Base-by-base conservation (phyloP, 73 alveolate genomes). In the Paramecium pentaurelia region DNA sequence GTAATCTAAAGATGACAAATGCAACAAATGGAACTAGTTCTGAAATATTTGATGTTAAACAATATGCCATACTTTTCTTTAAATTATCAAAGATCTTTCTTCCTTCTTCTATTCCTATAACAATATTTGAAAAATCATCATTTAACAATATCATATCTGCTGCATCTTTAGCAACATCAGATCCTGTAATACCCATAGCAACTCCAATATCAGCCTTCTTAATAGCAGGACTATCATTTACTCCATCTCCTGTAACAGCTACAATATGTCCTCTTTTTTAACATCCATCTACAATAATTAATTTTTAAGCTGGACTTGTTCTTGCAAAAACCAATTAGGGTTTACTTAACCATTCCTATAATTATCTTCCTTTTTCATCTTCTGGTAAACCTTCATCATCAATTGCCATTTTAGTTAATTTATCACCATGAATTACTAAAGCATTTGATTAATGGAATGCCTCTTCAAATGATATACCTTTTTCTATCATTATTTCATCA, bases 241-340 rank as follows among this genome's bases (percentile, higher is more conserved):
- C 99, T 20, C 99, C 99, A 90, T 97, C 99, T 25, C 99, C 99
- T 34, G 99, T 98, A 25, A 97, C 99, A 36, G 99, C 99, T 9
- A 97, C 99, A 18, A 98, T 93, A 92, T 97, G 99, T 14, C 99
- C 98, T 70, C 95, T 95, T 86, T 95, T 96, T 94, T 97, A 97
- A 90, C 99, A 96, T 36, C 98, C 99, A 80, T 96, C 97, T 16
- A 98, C 99, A 84, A 98, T 98, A 90, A 96, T 92, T 58, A 96
- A 95, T 92, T 98, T 98, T 86, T 98, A 97, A 28, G 99, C 96
- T 8, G 99, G 99, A 49, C 99, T 96, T 59, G 99, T 98, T 92
- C 99, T 95, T 16, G 99, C 99, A 93, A 98, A 98, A 1, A 97
- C 99, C 59, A 96, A 97, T 93, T 98, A 98, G 34, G 95, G 92